Percentiles rank a stretch among this genome's conserved stretches.
Conservation (phyloP, 1,139 yeast genomes). For the Nematodospora anomalae region DNA sequence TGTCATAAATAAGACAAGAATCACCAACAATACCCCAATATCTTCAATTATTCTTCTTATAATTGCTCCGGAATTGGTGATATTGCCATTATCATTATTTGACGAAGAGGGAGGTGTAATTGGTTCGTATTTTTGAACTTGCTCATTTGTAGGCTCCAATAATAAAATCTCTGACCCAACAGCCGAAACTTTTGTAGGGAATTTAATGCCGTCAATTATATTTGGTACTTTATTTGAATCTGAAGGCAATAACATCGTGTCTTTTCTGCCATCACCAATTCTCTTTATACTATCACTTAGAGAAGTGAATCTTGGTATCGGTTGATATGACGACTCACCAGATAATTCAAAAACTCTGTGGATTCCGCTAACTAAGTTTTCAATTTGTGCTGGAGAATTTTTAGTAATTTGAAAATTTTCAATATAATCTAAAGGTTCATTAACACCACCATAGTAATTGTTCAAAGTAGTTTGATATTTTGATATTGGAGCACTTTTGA, state of each 20-base stretch:
- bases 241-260: not conserved
- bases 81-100: not conserved
- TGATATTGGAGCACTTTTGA: conserved; percentile 74
- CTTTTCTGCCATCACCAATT: conserved; percentile 29
- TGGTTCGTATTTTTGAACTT: conserved; percentile 5
- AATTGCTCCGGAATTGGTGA: conserved; percentile 7
- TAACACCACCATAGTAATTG: conserved; percentile 14
- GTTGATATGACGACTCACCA: conserved; percentile 38
- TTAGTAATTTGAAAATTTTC: conserved; percentile 22
- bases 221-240: conserved; percentile 18
- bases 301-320: conserved; percentile 31
- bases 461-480: conserved; percentile 47
- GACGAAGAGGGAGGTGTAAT: not conserved
- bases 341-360: conserved; percentile 43
- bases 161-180: conserved; percentile 18
- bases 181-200: conserved; percentile 22
- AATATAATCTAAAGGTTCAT: conserved; percentile 11
- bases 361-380: conserved; percentile 50
- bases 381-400: conserved; percentile 21
- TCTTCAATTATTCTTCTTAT: conserved; percentile 48
- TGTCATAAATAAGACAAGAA: conserved; percentile 26
- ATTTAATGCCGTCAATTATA: conserved; percentile 41
- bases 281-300: conserved; percentile 17
- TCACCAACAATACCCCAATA: conserved; percentile 40
- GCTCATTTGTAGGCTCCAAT: conserved; percentile 13